A percentile compares a stretch with the other conserved stretches of the same genome.
Conservation (phyloP, 2,329 filamentous ascomycete species). For the Thermoascus crustaceus region DNA sequence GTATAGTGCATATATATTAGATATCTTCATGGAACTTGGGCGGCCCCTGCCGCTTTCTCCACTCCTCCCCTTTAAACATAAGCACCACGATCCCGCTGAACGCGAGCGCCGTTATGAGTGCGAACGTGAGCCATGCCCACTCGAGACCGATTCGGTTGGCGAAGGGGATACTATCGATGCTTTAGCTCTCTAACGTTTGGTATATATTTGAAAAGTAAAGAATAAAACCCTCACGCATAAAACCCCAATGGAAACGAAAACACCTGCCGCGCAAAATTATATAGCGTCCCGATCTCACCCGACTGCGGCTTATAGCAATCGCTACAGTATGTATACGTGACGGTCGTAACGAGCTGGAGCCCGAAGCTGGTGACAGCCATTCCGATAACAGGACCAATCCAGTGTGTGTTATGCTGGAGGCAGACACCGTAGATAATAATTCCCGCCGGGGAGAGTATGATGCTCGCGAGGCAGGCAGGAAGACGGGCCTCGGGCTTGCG, state of each 20-base stretch:
- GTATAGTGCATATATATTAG: no score
- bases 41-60: no score
- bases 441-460: conserved; percentile 10
- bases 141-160: neutral
- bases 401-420: conserved; percentile 18
- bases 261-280: conserved; percentile 1
- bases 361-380: conserved; percentile 45
- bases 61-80: neutral
- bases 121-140: conserved; percentile 1
- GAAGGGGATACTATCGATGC: neutral
- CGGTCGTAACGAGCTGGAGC: conserved; percentile 12
- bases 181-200: neutral
- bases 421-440: conserved; percentile 16
- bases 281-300: conserved; percentile 8
- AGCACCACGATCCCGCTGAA: neutral
- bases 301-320: conserved; percentile 16
- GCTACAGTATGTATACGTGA: conserved; percentile 11
- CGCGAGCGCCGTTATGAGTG: neutral
- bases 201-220: neutral
- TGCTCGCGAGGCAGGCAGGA: neutral
- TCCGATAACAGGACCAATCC: conserved; percentile 44
- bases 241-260: conserved; percentile 1
- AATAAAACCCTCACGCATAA: neutral
- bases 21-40: no score
- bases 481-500: conserved; percentile 25